Evolutionary conservation across 2,329 filamentous ascomycete genomes (phyloP), one percentile per base, ranked within the genome.

Genomic region (Microsporum ferrugineum): DNA sequence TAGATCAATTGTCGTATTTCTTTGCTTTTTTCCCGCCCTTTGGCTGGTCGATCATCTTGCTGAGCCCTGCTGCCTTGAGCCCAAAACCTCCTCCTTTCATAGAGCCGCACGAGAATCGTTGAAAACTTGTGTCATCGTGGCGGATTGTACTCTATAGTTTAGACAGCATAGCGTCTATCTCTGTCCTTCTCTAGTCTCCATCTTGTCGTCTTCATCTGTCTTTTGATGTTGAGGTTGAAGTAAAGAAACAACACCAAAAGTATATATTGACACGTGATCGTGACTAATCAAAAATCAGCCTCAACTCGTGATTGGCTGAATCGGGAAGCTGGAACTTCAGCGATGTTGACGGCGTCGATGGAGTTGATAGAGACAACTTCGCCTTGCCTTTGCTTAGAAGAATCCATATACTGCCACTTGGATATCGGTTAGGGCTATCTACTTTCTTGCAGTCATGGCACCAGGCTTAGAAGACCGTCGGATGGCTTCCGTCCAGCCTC

Each of bases 401-500:
- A 57, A 45, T 53, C 29, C 45, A 57, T 12, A n/a, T 27, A 33
- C 12, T 12, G 49, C 27, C 14, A 33, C 49, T 49, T 34, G 39
- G 57, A 59, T 45, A 59, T 23, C 39, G 27, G n/a, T 49, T n/a
- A 23, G n/a, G 38, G 38, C 41, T 17, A 23, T 59, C 29, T 59
- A 12, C 12, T n/a, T 45, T 17, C 38, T 27, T 33, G n/a, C 61
- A 63, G 67, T 62, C 70, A 76, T 76, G 75, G 70, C 74, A 60
- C 66, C 71, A 66, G 74, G 73, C 55, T 70, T 75, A 57, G 67
- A 75, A 66, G 77, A 78, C 64, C 74, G 73, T 63, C 74, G 77
- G 68, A 78, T 79, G 77, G 72, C 72, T 66, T 73, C 73, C 69
- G 77, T 89, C 73, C 82, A 85, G 73, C 86, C 86, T 68, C 80